Evolutionary conservation across 352 stramenopile species (phyloP).

Genomic region (Aphanomyces invadans): DNA sequence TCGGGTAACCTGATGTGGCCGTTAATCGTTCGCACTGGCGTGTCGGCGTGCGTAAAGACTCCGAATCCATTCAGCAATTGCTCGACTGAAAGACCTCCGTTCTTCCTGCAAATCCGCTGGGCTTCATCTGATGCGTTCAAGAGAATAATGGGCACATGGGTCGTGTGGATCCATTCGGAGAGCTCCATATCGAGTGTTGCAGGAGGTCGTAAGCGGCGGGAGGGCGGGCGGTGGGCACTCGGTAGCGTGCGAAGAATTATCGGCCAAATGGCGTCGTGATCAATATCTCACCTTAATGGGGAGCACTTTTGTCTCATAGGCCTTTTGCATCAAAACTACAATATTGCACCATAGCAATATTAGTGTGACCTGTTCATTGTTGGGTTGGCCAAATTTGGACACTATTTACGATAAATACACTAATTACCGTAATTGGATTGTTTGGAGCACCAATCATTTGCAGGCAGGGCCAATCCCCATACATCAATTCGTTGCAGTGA

Average conservation of each 20-base stretch:
- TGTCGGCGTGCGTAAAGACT: slow-evolving; percentile 50
- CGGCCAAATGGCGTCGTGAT: neutral
- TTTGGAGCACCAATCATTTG: neutral
- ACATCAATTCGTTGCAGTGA: neutral
- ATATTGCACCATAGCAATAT: neutral
- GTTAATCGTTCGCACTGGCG: slow-evolving; percentile 64
- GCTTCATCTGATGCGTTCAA: slow-evolving; percentile 65
- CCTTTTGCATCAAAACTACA: neutral
- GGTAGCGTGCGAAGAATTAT: neutral
- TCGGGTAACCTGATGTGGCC: slow-evolving; percentile 51
- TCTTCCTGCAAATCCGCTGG: slow-evolving; percentile 76
- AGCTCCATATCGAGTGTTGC: slow-evolving; percentile 24
- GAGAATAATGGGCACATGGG: slow-evolving; percentile 71
- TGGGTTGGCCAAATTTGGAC: too few species aligned
- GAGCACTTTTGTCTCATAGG: neutral
- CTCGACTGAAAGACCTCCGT: slow-evolving; percentile 52
- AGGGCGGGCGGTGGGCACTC: too few species aligned
- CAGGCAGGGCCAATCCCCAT: neutral
- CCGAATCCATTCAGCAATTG: slow-evolving; percentile 71
- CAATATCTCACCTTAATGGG: neutral
- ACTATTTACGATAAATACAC: too few species aligned
- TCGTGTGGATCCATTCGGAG: slow-evolving; percentile 67
- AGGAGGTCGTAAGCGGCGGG: neutral
- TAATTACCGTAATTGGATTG: too few species aligned
- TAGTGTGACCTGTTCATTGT: too few species aligned